Base-by-base conservation (phyloP, 352 stramenopile species). In the Globisporangium spiculum region DNA sequence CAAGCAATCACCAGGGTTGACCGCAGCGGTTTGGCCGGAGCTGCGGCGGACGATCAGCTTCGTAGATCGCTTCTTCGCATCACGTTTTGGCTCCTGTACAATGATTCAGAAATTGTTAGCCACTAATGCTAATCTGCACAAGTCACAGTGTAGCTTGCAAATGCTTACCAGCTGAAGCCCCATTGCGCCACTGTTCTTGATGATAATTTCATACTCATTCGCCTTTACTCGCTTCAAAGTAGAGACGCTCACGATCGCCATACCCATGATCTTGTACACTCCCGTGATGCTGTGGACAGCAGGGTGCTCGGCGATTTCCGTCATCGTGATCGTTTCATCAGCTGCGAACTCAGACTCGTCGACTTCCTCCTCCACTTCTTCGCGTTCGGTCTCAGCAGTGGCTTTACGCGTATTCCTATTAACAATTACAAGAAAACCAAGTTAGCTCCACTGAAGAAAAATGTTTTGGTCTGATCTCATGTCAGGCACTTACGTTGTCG, bases 181-280 rank as follows among this genome's bases (percentile, higher is more conserved):
- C 63, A 94, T 86, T 5, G 71, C 68, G 1, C 87, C 87, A 48
- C 78, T 75, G 38, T 76, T 75, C 30, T 73, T 69, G 72, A 94
- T 88, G n/a, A 69, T 76, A 56, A 94, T 77, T 69, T 93, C 83
- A 58, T 94, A 94, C 66, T 94, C 87, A 63, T 94, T 94, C 10
- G 87, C 75, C 69, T 93, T 93, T 62, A 81, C 79, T 36, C 73
- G 84, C 64, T 81, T 83, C 24, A 93, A 63, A 5, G 81, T 93
- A 24, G 84, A 93, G n/a, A 94, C 83, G 63, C 85, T 93, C 44
- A 93, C 84, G 60, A 84, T 87, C 36, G 76, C 75, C 87, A 92
- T 93, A 26, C 83, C 83, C 16, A 90, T 84, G 14, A 90, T 83
- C 66, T 85, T 84, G 68, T 94, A 93, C n/a, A 93, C 86, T 44